Base-by-base conservation (phyloP, 305 asterid genomes). In the Fraxinus dipetala region DNA sequence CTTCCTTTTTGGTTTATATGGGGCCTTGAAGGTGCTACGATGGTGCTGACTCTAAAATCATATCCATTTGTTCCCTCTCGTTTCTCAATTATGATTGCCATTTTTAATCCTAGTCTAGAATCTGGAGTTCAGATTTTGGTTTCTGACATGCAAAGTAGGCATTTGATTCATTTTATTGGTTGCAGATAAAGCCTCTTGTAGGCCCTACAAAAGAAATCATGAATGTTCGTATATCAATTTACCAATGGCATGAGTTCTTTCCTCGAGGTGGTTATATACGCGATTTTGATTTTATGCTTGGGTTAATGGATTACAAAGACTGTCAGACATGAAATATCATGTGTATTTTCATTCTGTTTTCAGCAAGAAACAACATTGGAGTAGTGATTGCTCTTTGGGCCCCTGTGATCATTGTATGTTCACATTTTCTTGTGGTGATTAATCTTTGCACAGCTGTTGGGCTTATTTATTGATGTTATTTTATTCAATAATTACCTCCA, bases 161-260 rank as follows among this genome's bases (percentile, higher is more conserved):
- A 16, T 31, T 83, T 67, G 76, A 73, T 56, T 34, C 13, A 14
- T 87, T 74, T 80, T 72, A 70, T 82, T 88, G 81, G 67, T 86
- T 90, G 88, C 92, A 96, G 99, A 92, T 96, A 90, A 90, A 82
- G 82, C 98, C 99, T 85, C 97, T 96, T 28, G 97, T 94, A 28
- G 85, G 79, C 70, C 99, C 99, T 59, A 96, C 99, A 77, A 90
- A 86, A 85, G 93, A 92, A 83, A 92, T 96, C 85, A 96, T 96
- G 98, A 36, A 36, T 16, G 92, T 94, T 81, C 88, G 6, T n/a
- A 81, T 96, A 67, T 2, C 51, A 34, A 84, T n/a, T 2, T 94
- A 93, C 81, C 84, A 82, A 56, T 96, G 98, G 99, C 99, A 96
- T 73, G 99, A 96, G 93, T 96, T 96, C 91, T 96, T 96, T 87